Conservation (phyloP, 169 alveolate species). For the Plasmodium fragile region DNA sequence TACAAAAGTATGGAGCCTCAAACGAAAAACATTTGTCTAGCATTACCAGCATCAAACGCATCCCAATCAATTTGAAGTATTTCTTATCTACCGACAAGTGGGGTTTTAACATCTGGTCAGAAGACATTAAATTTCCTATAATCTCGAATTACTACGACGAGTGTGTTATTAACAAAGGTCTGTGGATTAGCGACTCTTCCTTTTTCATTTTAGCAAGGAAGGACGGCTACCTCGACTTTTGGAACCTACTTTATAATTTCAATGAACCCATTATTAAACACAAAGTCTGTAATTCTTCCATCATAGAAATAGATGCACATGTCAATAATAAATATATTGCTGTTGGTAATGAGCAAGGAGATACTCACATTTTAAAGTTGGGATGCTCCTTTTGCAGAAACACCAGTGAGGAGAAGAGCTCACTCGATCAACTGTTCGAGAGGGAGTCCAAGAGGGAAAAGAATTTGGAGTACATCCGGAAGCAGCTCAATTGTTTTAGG, state of each 20-base stretch:
- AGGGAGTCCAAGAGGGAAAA: constrained; percentile 72
- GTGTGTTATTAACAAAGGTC: constrained; percentile 57
- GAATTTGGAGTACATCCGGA: constrained; percentile 56
- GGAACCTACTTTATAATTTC: constrained; percentile 62
- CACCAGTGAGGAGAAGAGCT: constrained; percentile 58
- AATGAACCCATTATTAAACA: constrained; percentile 69
- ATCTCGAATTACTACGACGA: constrained; percentile 71
- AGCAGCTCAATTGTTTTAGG: constrained; percentile 54
- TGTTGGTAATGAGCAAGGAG: constrained; percentile 62
- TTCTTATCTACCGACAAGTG: constrained; percentile 69
- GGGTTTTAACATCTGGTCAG: constrained; percentile 77
- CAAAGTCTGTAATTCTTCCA: constrained; percentile 55
- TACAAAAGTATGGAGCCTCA: constrained; percentile 68
- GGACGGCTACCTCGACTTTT: constrained; percentile 70
- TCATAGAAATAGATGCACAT: constrained; percentile 73
- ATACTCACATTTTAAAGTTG: constrained; percentile 58
- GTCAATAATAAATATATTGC: constrained; percentile 43
- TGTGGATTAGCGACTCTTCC: constrained; percentile 60
- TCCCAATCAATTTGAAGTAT: constrained; percentile 61
- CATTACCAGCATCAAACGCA: constrained; percentile 58
- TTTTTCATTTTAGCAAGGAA: constrained; percentile 61
- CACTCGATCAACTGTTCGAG: constrained; percentile 58
- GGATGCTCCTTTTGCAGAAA: constrained; percentile 63
- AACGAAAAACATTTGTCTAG: constrained; percentile 62
- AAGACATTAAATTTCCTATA: constrained; percentile 64